A percentile compares a stretch with the other conserved stretches of the same genome.
Evolutionary conservation across 2,329 filamentous ascomycete species (phyloP).

Genomic region (Pseudopyrenochaeta lycopersici): DNA sequence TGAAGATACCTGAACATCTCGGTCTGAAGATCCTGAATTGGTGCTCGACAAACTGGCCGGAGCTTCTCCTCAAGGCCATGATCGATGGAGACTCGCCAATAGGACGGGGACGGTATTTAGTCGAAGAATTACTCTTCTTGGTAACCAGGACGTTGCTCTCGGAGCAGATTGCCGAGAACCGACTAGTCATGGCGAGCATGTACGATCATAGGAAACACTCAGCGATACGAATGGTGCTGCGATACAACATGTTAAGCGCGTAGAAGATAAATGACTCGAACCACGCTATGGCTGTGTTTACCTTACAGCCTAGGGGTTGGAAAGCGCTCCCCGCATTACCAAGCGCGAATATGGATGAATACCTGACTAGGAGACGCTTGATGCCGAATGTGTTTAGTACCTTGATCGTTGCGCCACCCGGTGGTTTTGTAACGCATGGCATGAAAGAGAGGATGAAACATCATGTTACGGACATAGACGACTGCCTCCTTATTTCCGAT

Average conservation of each 20-base stretch:
- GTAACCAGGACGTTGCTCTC: constrained; percentile 35
- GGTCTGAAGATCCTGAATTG: too few relatives aligned
- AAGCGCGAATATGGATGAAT: background rate
- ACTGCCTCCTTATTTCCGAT: constrained; percentile 29
- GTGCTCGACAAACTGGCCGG: constrained; percentile 23
- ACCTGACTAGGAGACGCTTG: constrained; percentile 6
- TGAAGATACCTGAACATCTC: too few relatives aligned
- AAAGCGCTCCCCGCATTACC: background rate
- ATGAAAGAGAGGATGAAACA: constrained; percentile 40
- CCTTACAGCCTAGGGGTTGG: background rate
- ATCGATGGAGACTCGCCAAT: background rate
- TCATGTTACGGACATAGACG: constrained; percentile 36
- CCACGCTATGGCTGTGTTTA: constrained; percentile 15
- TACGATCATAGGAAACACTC: constrained; percentile 31
- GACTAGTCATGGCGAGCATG: constrained; percentile 22
- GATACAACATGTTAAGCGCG: constrained; percentile 40
- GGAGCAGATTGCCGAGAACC: constrained; percentile 35
- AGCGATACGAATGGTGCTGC: constrained; percentile 24
- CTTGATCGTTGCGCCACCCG: constrained; percentile 26
- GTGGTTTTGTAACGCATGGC: constrained; percentile 23
- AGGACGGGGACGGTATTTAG: constrained; percentile 2
- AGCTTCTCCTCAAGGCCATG: constrained; percentile 7
- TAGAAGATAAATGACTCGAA: constrained; percentile 21
- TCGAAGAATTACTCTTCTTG: constrained; percentile 31
- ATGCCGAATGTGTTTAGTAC: constrained; percentile 34